Evolutionary conservation across 768 basidiomycete species (phyloP).

Genomic region (Suillus placidus): DNA sequence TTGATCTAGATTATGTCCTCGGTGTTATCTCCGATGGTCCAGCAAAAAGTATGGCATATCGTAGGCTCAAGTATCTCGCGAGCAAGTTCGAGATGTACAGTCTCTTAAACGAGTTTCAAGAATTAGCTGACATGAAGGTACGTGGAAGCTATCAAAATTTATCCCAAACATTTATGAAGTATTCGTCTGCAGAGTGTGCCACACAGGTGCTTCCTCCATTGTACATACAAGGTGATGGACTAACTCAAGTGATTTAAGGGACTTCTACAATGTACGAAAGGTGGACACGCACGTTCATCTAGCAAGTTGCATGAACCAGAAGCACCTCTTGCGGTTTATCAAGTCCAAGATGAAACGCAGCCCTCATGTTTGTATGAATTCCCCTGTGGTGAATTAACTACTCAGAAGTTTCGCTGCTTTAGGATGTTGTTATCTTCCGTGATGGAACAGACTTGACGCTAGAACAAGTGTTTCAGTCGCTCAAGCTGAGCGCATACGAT

Average conservation of each 20-base stretch:
- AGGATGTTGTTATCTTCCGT: conserved; percentile 97
- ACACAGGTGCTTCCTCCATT: conserved; percentile 28
- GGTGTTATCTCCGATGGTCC: conserved; percentile 93
- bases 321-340: conserved; percentile 96
- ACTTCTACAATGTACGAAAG: conserved; percentile 98
- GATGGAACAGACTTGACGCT: conserved; percentile 89
- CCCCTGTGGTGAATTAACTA: conserved; percentile 1
- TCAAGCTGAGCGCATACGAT: conserved; percentile 95
- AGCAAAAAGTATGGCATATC: conserved; percentile 93
- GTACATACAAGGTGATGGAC: background rate
- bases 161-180: background rate
- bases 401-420: conserved; percentile 6
- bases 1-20: conserved; percentile 92
- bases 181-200: conserved; percentile 29
- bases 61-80: conserved; percentile 85
- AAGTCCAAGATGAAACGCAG: conserved; percentile 96
- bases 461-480: conserved; percentile 92
- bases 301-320: conserved; percentile 99
- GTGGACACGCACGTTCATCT: conserved; percentile 99
- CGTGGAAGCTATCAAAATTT: conserved; percentile 20
- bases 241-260: conserved; percentile 49
- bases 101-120: conserved; percentile 90
- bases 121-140: conserved; percentile 96
- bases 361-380: conserved; percentile 58
- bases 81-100: conserved; percentile 95